Evolutionary conservation across 345 rosid genomes (phyloP), one percentile per base, ranked within the genome.

Genomic region (Reutealis trisperma): DNA sequence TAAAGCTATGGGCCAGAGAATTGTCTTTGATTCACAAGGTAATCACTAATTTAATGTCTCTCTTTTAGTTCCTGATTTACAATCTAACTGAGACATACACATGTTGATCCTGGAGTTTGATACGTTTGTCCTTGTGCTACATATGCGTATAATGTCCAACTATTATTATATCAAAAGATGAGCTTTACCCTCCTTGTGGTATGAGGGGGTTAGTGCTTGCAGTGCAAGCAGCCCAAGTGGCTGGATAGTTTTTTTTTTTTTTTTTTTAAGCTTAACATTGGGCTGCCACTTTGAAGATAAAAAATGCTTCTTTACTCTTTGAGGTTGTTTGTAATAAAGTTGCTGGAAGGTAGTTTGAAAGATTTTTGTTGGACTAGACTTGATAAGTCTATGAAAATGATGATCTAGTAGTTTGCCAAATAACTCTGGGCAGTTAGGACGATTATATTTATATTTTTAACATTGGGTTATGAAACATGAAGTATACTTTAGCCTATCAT

Each of bases 1-100:
- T 69, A 77, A 82, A 68, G 74, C 34, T 71, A 58, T n/a, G 49
- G 58, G 60, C 16, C 63, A 71, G 79, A 62, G 41, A 77, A 78
- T 14, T 18, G 0, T 16, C 16, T 34, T 45, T n/a, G 27, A 49
- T n/a, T 45, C 19, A 19, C 47, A 25, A 15, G 58, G 41, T 68
- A 67, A 45, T 42, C 6, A 54, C 4, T 54, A 65, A 10, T 65
- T 57, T 57, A 18, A 12, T 54, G 6, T n/a, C 37, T 34, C 2
- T 22, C 0, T 19, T 25, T 34, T 63, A 25, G 16, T 41, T 34
- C 30, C 10, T 37, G 16, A 21, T n/a, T 58, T 45, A 49, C 19
- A 32, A 6, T 27, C 21, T 1, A 13, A 30, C 9, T 51, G 70
- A 64, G 21, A n/a, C 45, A 21, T 57, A 24, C 21, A 32, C 14